Evolutionary conservation across 805 yeast genomes (phyloP), one percentile per base, ranked within the genome.

Genomic region (Candida stauntonica): DNA sequence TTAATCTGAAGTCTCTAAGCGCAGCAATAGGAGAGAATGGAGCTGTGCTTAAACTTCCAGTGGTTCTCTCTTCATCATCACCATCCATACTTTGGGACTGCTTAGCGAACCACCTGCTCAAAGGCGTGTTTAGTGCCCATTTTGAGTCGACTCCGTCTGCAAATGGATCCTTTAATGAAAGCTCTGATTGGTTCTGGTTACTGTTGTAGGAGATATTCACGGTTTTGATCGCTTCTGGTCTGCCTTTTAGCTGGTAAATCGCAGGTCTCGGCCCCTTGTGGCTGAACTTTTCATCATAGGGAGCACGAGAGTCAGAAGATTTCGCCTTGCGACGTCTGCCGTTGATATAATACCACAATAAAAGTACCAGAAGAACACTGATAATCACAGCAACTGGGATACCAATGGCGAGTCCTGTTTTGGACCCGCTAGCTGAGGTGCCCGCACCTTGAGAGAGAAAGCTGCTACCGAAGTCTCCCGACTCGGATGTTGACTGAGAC

Each of bases 21-120:
- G 51, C 47, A 9, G 50, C 39, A 7, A 47, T 39, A n/a, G 56
- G 59, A 2, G 60, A 50, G 31, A 41, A 39, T 12, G 51, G 50
- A 3, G 44, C 45, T 6, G 58, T 51, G 18, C 50, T 50, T 20
- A 51, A 20, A 24, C 53, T 48, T n/a, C 48, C 52, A 9, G 40
- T 43, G 18, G 44, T 39, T 3, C 50, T 34, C 6, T 19, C 15
- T 17, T 31, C 39, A 18, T 31, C 38, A 12, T 8, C 34, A 0
- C 47, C 41, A 1, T 29, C 45, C n/a, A n/a, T n/a, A n/a, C n/a
- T n/a, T 8, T 39, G 36, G 4, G 52, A 38, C 8, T 44, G 47
- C 35, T 47, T 53, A 7, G 41, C 47, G 35, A 55, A 55, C 59
- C 59, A 55, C 28, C 36, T 51, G 23, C 55, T 52, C 27, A 55